Evolutionary conservation across 2,329 filamentous ascomycete genomes (phyloP).

Genomic region (Colletotrichum sp.): DNA sequence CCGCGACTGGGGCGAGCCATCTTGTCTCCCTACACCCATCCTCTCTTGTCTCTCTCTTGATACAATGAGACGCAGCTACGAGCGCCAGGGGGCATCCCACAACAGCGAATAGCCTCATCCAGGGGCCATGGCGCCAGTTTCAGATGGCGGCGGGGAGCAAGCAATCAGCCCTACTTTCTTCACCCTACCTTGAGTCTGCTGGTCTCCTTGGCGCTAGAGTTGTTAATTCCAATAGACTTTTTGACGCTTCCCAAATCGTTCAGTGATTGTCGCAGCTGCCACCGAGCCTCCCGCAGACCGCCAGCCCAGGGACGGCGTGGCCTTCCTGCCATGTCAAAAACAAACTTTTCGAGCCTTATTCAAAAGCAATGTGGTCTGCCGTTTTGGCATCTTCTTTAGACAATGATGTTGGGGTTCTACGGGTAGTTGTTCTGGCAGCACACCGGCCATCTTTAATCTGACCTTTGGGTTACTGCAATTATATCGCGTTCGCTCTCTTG

Average conservation of each 20-base stretch:
- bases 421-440: conserved; percentile 12
- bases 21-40: neutral
- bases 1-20: neutral
- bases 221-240: conserved; percentile 8
- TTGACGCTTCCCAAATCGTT: neutral
- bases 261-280: conserved; percentile 2
- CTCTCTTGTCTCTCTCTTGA: neutral
- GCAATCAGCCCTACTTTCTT: neutral
- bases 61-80: neutral
- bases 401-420: neutral
- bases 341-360: neutral
- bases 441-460: neutral
- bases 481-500: neutral
- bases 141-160: conserved; percentile 1
- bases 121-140: conserved; percentile 1
- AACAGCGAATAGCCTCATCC: neutral
- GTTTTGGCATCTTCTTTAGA: neutral
- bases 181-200: neutral
- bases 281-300: neutral
- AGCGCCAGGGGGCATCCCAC: neutral
- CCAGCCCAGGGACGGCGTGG: neutral
- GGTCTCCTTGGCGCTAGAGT: neutral
- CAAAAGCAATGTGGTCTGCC: neutral
- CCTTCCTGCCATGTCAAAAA: neutral
- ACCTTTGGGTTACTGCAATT: neutral